Evolutionary conservation across 1,284 basidiomycete genomes (phyloP).

Genomic region (Rhodotorula sp.): DNA sequence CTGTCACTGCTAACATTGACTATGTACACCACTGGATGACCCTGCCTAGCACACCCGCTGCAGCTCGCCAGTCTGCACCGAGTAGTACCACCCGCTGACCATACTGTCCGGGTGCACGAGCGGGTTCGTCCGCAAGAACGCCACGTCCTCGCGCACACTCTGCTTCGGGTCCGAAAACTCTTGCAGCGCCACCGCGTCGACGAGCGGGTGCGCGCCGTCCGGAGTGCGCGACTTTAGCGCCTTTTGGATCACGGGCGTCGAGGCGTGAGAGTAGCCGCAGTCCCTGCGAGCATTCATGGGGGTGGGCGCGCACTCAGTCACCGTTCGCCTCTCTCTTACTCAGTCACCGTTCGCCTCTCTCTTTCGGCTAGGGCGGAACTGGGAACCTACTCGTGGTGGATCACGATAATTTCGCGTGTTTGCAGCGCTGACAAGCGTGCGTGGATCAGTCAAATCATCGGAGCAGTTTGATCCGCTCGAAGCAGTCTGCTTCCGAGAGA

Average conservation of each 20-base stretch:
- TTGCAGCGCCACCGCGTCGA: constrained; percentile 6
- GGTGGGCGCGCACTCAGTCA: neutral
- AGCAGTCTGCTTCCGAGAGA: neutral
- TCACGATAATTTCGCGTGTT: constrained; percentile 15
- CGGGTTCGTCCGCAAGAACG: constrained; percentile 15
- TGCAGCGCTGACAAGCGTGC: neutral
- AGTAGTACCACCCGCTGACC: constrained; percentile 20
- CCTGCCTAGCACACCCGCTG: neutral
- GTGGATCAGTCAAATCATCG: too few relatives aligned
- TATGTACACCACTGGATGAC: neutral
- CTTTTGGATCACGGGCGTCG: constrained; percentile 15
- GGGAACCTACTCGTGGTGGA: constrained; percentile 17
- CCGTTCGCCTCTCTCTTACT: neutral
- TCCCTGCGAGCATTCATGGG: neutral
- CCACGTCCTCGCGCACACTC: constrained; percentile 18
- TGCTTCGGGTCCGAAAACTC: constrained; percentile 15
- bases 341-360: neutral
- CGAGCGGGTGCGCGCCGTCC: constrained; percentile 3
- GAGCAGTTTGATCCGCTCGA: neutral
- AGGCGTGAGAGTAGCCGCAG: constrained; percentile 22
- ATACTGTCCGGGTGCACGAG: constrained; percentile 16
- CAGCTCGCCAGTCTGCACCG: constrained; percentile 11
- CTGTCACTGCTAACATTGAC: neutral
- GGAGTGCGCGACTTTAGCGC: constrained; percentile 10
- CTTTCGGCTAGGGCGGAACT: too few relatives aligned